These are phyloP conservation scores for Raddia guianensis DNA, from an alignment of 176 grass and related monocot species.

Conservation along the genomic window DNA sequence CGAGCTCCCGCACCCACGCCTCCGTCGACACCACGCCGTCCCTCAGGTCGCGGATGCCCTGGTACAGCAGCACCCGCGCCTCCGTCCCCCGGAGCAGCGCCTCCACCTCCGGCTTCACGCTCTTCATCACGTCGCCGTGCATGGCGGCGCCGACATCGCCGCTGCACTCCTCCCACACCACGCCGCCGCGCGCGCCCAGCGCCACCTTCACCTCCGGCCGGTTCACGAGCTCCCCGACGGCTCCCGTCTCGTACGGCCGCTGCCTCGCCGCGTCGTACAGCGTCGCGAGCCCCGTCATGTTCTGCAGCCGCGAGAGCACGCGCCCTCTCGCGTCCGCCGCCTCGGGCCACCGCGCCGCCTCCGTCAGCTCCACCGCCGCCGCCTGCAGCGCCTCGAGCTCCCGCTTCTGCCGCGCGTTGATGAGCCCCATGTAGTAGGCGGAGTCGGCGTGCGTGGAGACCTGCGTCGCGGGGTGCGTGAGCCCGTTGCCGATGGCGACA, in stretches of 20 bases:
- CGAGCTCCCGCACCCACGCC: slow-evolving; percentile 43
- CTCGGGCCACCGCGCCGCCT: slow-evolving; percentile 23
- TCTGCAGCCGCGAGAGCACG: slow-evolving; percentile 36
- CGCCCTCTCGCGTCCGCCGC: slow-evolving; percentile 42
- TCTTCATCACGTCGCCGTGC: slow-evolving; percentile 69
- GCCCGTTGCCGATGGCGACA: slow-evolving; percentile 58
- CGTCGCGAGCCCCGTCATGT: slow-evolving; percentile 43
- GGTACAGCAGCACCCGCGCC: slow-evolving; percentile 52
- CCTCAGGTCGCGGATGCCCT: slow-evolving; percentile 44
- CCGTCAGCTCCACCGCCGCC: not conserved
- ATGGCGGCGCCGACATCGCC: slow-evolving; percentile 23
- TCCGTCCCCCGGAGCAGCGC: slow-evolving; percentile 39
- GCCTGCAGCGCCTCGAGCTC: slow-evolving; percentile 45
- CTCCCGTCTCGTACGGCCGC: slow-evolving; percentile 2
- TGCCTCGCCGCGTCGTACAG: slow-evolving; percentile 50
- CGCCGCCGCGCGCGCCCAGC: slow-evolving; percentile 21
- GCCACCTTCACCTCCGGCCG: slow-evolving; percentile 42
- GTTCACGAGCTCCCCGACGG: slow-evolving; percentile 41
- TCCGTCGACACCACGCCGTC: slow-evolving; percentile 52
- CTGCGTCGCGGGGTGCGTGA: slow-evolving; percentile 56
- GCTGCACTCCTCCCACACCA: slow-evolving; percentile 45
- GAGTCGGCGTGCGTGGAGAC: slow-evolving; percentile 52
- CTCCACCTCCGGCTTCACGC: slow-evolving; percentile 54
- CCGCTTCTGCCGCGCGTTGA: slow-evolving; percentile 34
- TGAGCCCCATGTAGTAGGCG: slow-evolving; percentile 54